These are phyloP conservation scores for Ceratobasidium sp. DNA, from an alignment of 1,284 basidiomycete species.

Conservation along the genomic window DNA sequence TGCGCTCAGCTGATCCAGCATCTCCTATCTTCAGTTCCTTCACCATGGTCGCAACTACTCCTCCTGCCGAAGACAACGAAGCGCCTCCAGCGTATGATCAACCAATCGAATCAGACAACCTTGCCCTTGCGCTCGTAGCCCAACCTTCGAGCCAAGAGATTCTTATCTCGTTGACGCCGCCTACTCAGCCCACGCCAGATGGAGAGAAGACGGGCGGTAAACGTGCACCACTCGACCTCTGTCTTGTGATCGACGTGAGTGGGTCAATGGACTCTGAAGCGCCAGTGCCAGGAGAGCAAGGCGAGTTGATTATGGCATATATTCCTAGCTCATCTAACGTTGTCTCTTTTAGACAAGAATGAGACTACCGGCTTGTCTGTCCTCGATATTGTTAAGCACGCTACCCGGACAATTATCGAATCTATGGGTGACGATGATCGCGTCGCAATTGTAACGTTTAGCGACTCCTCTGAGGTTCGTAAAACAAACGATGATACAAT, in stretches of 20 bases:
- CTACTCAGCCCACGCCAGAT: conserved; percentile 11
- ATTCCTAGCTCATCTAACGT: neutral
- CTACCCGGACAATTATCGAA: conserved; percentile 48
- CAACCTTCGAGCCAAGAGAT: conserved; percentile 37
- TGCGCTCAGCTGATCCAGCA: neutral
- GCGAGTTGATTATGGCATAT: conserved; percentile 30
- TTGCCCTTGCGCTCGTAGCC: conserved; percentile 16
- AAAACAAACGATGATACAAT: neutral
- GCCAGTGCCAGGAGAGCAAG: conserved; percentile 48
- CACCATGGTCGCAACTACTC: conserved; percentile 25
- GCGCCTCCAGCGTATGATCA: conserved; percentile 32
- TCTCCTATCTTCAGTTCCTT: neutral
- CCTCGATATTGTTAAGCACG: conserved; percentile 50
- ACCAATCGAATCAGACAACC: neutral
- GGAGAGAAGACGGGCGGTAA: conserved; percentile 21
- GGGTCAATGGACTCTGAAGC: conserved; percentile 49
- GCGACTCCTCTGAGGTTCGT: conserved; percentile 46
- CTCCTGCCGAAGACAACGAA: conserved; percentile 22
- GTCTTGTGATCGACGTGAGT: conserved; percentile 49
- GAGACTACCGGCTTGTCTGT: conserved; percentile 43
- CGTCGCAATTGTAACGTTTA: conserved; percentile 50
- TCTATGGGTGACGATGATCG: conserved; percentile 49
- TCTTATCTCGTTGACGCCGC: conserved; percentile 28
- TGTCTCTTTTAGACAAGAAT: conserved; percentile 38
- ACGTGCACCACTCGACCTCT: conserved; percentile 48